Percentiles rank a stretch among this genome's conserved stretches.
Evolutionary conservation across 768 basidiomycete species (phyloP).

Genomic region (Pholiota conissans): DNA sequence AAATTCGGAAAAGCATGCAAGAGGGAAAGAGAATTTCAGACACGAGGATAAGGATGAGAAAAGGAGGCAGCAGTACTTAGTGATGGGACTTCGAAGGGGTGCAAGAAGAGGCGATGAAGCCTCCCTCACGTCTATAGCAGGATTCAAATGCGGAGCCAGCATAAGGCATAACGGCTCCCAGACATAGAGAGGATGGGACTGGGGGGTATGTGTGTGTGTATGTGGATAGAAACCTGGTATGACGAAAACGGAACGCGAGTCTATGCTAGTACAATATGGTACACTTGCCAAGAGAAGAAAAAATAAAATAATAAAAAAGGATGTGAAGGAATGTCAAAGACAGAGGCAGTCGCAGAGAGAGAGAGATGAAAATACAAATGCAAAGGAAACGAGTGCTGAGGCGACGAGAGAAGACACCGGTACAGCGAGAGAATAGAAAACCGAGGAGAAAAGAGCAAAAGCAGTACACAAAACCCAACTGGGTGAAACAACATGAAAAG

Average conservation of each 20-base stretch:
- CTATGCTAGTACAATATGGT: slow-evolving; percentile 10
- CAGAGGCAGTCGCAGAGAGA: neutral
- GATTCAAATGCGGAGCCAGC: slow-evolving; percentile 5
- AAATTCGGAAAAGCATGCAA: neutral
- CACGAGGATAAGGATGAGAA: too few species aligned
- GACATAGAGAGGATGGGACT: neutral
- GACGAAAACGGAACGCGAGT: neutral
- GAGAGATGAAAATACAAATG: neutral
- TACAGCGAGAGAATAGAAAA: neutral
- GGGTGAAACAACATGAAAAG: neutral
- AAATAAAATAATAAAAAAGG: neutral
- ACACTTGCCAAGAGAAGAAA: slow-evolving; percentile 3
- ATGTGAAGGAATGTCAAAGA: neutral
- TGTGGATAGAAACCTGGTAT: neutral
- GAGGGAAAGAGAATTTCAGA: too few species aligned
- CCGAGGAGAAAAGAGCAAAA: slow-evolving; percentile 4
- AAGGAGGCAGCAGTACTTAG: neutral
- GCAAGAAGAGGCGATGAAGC: neutral
- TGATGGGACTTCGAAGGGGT: neutral
- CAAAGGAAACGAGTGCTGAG: neutral
- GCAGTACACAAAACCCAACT: neutral
- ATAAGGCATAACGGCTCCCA: neutral
- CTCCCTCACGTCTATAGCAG: slow-evolving; percentile 2
- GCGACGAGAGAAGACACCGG: slow-evolving; percentile 5
- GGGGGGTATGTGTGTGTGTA: neutral